Evolutionary conservation across 2,329 filamentous ascomycete species (phyloP), one percentile per base, ranked within the genome.

Genomic region (Fusarium napiforme): DNA sequence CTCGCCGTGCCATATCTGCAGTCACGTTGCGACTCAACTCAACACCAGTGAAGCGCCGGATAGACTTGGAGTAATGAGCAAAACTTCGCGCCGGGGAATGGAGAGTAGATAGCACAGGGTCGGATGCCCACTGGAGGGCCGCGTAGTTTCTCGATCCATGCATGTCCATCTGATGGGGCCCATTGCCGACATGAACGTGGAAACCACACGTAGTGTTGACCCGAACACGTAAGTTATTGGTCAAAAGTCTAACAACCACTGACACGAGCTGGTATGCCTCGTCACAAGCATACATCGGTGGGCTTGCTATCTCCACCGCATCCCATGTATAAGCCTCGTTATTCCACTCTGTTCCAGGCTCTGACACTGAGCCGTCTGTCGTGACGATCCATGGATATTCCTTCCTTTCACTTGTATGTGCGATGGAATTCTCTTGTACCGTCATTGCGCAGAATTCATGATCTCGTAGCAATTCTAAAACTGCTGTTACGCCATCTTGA

Each of bases 161-260:
- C 15, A 79, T 50, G 19, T 79, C 73, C 56, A 83, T 79, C 55
- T 71, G 76, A n/a, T 74, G 64, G 19, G 39, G 60, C 1, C 83
- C 83, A 53, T 80, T 80, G 9, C 81, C 82, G 8, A 84, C 73
- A 53, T 84, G 81, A 19, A 84, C 80, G 56, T 83, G 81, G 26
- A 84, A 73, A 14, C 81, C 82, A 34, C 80, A 81, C 3, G 75
- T 71, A 0, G 68, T 37, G 60, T 84, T 84, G 18, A 83, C 73
- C 4, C 81, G 77, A 21, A 80, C 60, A 21, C 81, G 77, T 49
- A 81, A 79, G 2, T 68, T 74, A 10, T 68, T 73, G 4, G 78
- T 82, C 10, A 84, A 58, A 9, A 82, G 43, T 34, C 80, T 77
- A 12, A 84, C 70, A 7, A 82, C 78, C 7, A 78, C 74, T 28